Evolutionary conservation across 441 rosid species (phyloP).

Genomic region (Eutrema salsugineum): DNA sequence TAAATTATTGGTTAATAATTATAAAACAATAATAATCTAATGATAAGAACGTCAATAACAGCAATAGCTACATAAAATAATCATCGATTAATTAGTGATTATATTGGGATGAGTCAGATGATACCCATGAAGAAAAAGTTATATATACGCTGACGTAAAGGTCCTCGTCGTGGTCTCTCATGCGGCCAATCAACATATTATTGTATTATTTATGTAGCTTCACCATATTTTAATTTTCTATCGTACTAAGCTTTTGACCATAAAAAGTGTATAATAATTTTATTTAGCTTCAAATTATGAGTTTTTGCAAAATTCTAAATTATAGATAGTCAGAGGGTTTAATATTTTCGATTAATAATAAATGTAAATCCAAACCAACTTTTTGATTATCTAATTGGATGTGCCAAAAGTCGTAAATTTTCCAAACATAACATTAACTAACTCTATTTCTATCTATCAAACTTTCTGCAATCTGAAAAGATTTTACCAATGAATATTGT

Average conservation of each 20-base stretch:
- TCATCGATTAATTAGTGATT: background rate
- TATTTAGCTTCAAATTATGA: too few species aligned
- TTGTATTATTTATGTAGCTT: background rate
- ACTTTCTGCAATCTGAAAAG: too few species aligned
- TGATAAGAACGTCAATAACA: background rate
- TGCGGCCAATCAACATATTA: slow-evolving; percentile 20
- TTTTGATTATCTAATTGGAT: too few species aligned
- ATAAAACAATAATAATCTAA: too few species aligned
- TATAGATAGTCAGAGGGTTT: too few species aligned
- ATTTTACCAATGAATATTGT: background rate
- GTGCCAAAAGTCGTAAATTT: too few species aligned
- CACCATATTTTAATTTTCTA: background rate
- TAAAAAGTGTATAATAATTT: background rate
- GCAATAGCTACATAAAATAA: background rate
- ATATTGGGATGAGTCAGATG: slow-evolving; percentile 31
- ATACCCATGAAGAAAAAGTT: slow-evolving; percentile 25
- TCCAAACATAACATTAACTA: background rate
- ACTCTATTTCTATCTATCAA: too few species aligned
- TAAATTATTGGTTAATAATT: too few species aligned
- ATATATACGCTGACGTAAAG: slow-evolving; percentile 29
- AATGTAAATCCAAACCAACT: too few species aligned
- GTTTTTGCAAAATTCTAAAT: too few species aligned
- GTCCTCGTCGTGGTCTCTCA: slow-evolving; percentile 29
- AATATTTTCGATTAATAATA: too few species aligned
- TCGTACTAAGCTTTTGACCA: background rate